Evolutionary conservation across 2,329 filamentous ascomycete genomes (phyloP), one percentile per base, ranked within the genome.

Genomic region (Thielaviopsis musarum): DNA sequence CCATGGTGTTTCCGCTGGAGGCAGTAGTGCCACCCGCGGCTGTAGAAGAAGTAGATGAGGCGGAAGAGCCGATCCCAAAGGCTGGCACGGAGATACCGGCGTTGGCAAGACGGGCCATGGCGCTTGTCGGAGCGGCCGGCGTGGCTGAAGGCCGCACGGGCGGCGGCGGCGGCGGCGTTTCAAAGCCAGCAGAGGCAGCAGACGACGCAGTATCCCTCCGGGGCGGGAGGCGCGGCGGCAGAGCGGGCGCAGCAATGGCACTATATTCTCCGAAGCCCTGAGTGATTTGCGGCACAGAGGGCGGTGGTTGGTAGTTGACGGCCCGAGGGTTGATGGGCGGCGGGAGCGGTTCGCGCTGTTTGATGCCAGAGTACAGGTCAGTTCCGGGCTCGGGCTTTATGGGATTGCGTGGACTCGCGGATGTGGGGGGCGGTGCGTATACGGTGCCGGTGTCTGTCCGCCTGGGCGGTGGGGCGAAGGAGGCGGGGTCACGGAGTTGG

Each of bases 391-490:
- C 28, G 22, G 54, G 59, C 26, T 41, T 28, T 30, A 59, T 22
- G n/a, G 56, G 48, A 34, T 61, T 56, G n/a, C 55, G 55, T 13
- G 60, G 30, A 5, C 19, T 54, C 1, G 65, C 62, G 10, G 67
- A 24, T 3, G 64, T 61, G 0, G 66, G 65, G 15, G 67, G 66
- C 21, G 68, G 67, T 19, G 64, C 61, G 2, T 66, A 65, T 15
- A 62, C 64, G 52, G 65, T 67, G 70, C 71, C 77, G 52, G 69
- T 64, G 61, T 67, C 66, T 28, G 69, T 69, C 45, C 72, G 85
- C 66, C 81, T 91, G 0, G 90, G 90, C 26, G 90, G 90, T 24
- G 89, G 88, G 1, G 81, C 88, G 68, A 95, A 95, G 17, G 82
- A 79, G 1, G 80, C 70, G 1, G 88, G 90, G 67, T 95, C 89